Evolutionary conservation across 768 basidiomycete genomes (phyloP).

Genomic region (Ramaria rubella): DNA sequence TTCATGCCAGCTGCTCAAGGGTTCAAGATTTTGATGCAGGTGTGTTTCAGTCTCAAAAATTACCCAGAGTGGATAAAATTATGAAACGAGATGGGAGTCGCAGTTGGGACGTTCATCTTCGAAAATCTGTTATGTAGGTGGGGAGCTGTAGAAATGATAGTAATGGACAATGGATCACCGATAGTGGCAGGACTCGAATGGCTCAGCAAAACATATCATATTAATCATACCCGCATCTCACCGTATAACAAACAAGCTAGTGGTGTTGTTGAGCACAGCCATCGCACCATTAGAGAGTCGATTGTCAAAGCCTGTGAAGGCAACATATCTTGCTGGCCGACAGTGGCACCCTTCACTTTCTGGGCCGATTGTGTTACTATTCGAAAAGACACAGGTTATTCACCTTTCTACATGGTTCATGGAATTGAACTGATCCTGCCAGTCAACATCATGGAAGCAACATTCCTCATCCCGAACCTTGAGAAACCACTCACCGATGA

Average conservation of each 20-base stretch:
- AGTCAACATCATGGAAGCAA: slow-evolving; percentile 27
- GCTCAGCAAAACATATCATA: slow-evolving; percentile 24
- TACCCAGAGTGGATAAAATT: slow-evolving; percentile 30
- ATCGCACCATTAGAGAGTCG: slow-evolving; percentile 27
- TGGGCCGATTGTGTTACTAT: slow-evolving; percentile 19
- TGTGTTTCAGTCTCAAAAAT: slow-evolving; percentile 25
- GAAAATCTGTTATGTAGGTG: slow-evolving; percentile 34
- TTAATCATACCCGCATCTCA: slow-evolving; percentile 35
- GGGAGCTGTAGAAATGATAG: slow-evolving; percentile 32
- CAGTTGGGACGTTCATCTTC: slow-evolving; percentile 29
- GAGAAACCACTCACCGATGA: slow-evolving; percentile 10
- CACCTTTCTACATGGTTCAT: slow-evolving; percentile 20
- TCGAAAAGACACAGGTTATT: slow-evolving; percentile 10
- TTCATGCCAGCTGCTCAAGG: slow-evolving; percentile 29
- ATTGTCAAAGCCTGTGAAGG: slow-evolving; percentile 30
- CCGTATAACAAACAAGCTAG: slow-evolving; percentile 39
- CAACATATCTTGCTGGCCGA: slow-evolving; percentile 28
- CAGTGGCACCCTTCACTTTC: slow-evolving; percentile 10
- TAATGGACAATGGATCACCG: slow-evolving; percentile 37
- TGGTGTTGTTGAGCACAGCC: slow-evolving; percentile 29
- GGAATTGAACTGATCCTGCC: slow-evolving; percentile 26
- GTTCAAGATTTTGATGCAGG: slow-evolving; percentile 32
- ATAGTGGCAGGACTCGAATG: slow-evolving; percentile 22
- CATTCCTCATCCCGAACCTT: slow-evolving; percentile 24
- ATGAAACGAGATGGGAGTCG: slow-evolving; percentile 21